Base-by-base conservation (phyloP, 2,329 filamentous ascomycete species). In the Eutypa lata region DNA sequence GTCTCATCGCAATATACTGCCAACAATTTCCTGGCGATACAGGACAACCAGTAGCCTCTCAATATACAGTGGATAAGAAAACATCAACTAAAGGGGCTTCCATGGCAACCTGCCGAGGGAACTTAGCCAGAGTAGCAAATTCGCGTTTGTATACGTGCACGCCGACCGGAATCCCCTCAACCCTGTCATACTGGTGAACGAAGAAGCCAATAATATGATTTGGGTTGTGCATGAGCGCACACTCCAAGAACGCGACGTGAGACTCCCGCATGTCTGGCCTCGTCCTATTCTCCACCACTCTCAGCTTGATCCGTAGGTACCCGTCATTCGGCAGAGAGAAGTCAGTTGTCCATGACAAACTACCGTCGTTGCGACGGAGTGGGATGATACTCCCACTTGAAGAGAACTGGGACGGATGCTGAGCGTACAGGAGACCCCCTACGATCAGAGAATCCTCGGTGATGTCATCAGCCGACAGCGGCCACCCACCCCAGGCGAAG, bases 401-500 rank as follows among this genome's bases (percentile, higher is more conserved):
- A 16, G 31, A 7, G 47, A 48, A 48, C 13, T 31, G 28, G 10
- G 28, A 37, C 31, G 47, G 47, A 16, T 48, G 47, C 18, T 38
- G 47, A 8, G 33, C 33, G 18, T 48, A 48, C 31, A 48, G 19
- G 7, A 31, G 37, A 18, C 47, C 47, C 11, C 33, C 47, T 7
- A n/a, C 28, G 47, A 48, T 48, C n/a, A 48, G 28, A 7, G 19
- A 28, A 24, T 48, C 47, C 19, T 48, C 33, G 21, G 28, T 18
- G 28, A 48, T 48, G 18, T 48, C 33, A 5, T 48, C 47, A 1
- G 24, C 19, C 11, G 47, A 48, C 14, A 24, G 31, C 16, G 47
- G 40, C 40, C 40, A 45, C 7, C 46, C 35, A 24, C 43, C 19
- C 53, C 54, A 56, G 2, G 48, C 44, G 22, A 53, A 42, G 6